phyloP scores from a whole-genome alignment of 441 rosid genomes.

The Theobroma grandiflorum region DNA sequence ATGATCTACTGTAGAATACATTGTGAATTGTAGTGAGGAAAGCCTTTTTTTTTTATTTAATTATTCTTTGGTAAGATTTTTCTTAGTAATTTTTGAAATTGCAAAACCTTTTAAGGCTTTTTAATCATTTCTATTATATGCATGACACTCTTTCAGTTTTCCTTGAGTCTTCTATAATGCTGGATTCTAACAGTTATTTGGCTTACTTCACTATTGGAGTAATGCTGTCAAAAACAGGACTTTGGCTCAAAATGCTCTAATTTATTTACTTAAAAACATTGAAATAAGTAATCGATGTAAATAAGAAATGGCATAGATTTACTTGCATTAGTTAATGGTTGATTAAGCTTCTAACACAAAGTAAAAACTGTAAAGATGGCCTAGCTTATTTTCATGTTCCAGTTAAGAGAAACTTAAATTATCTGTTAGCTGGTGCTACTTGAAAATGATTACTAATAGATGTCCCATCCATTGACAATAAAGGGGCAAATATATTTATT shows the following conservation, averaged over 20 bases:
- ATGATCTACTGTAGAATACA: constrained; percentile 1
- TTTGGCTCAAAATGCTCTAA: constrained; percentile 14
- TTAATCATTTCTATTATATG: background rate
- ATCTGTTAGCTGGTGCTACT: constrained; percentile 11
- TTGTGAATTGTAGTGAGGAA: background rate
- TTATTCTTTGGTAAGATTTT: constrained; percentile 5
- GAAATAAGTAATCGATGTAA: background rate
- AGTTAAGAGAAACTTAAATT: background rate
- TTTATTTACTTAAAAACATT: background rate
- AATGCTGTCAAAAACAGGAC: background rate
- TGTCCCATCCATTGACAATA: constrained; percentile 18
- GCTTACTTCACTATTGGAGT: background rate
- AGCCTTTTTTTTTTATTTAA: background rate
- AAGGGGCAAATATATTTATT: background rate
- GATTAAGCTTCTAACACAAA: background rate
- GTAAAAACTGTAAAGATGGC: background rate
- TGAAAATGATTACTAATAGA: constrained; percentile 2
- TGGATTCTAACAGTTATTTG: background rate
- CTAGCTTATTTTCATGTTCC: background rate
- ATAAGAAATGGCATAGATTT: constrained; percentile 8
- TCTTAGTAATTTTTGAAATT: background rate
- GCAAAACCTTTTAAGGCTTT: background rate
- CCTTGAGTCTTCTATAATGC: background rate
- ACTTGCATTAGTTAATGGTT: background rate
- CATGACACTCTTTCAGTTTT: background rate